These are phyloP conservation scores for Toxicodendron radicans DNA, from an alignment of 345 rosid genomes.

Conservation along the genomic window DNA sequence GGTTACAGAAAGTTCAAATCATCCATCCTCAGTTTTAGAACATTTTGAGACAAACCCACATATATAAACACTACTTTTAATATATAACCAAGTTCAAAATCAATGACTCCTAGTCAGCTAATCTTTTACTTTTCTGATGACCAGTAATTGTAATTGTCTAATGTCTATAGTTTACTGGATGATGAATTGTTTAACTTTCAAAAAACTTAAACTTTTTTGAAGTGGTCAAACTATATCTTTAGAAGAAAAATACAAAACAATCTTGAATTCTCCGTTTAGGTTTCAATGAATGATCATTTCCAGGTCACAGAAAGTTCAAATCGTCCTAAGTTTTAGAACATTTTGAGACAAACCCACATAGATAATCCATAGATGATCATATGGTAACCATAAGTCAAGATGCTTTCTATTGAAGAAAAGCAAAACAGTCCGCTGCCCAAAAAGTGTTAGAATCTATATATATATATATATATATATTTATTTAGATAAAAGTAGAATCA, in stretches of 20 bases:
- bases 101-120: neutral
- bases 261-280: too few species aligned
- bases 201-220: too few species aligned
- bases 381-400: neutral
- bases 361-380: too few species aligned
- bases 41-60: too few species aligned
- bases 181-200: neutral
- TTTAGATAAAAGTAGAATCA: conserved; percentile 19
- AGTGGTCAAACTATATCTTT: too few species aligned
- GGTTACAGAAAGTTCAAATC: neutral
- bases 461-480: neutral
- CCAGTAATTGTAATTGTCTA: neutral
- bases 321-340: too few species aligned
- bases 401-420: conserved; percentile 12
- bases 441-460: conserved; percentile 19
- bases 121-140: neutral
- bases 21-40: too few species aligned
- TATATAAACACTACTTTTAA: too few species aligned
- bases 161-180: neutral
- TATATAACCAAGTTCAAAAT: too few species aligned
- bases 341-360: too few species aligned
- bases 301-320: neutral
- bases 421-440: neutral
- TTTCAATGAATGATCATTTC: neutral
- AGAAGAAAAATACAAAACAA: too few species aligned